phyloP scores from a whole-genome alignment of 75 land plant genomes.

The Isoetes taiwanensis region DNA sequence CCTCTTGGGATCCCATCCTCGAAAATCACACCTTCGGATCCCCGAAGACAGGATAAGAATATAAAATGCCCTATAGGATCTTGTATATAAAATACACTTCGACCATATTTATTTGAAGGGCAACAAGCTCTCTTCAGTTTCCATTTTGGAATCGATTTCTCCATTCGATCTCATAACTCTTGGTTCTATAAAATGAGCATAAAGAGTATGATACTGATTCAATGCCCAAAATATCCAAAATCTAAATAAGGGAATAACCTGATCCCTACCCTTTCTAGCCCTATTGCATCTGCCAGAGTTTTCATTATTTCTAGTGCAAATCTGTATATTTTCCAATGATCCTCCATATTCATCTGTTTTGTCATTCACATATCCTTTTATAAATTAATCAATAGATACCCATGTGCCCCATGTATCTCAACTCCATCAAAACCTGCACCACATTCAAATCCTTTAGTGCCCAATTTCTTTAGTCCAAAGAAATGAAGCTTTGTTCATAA shows the following conservation, averaged over 20 bases:
- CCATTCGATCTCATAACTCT: no score
- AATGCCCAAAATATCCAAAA: background rate
- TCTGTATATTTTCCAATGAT: slow-evolving; percentile 33
- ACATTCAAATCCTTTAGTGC: background rate
- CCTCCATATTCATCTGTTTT: slow-evolving; percentile 32
- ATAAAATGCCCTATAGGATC: no score
- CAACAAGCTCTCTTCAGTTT: slow-evolving; percentile 1
- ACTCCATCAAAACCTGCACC: slow-evolving; percentile 27
- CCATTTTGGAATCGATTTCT: no score
- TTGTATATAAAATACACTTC: background rate
- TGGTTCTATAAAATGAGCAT: background rate
- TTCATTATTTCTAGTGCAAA: slow-evolving; percentile 22
- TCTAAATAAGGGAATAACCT: slow-evolving; percentile 10
- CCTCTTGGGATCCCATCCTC: no score
- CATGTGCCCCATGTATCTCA: slow-evolving; percentile 36
- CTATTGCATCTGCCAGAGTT: slow-evolving; percentile 23
- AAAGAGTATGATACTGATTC: background rate
- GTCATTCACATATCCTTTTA: slow-evolving; percentile 27
- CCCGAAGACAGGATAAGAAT: no score
- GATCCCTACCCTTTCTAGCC: slow-evolving; percentile 3
- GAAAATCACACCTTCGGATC: no score
- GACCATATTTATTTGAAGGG: background rate
- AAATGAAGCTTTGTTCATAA: no score
- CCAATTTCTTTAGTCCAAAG: no score
- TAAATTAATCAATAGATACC: slow-evolving; percentile 35